Base-by-base conservation (phyloP, 2,329 filamentous ascomycete species). In the Ceratocystis smalleyi region DNA sequence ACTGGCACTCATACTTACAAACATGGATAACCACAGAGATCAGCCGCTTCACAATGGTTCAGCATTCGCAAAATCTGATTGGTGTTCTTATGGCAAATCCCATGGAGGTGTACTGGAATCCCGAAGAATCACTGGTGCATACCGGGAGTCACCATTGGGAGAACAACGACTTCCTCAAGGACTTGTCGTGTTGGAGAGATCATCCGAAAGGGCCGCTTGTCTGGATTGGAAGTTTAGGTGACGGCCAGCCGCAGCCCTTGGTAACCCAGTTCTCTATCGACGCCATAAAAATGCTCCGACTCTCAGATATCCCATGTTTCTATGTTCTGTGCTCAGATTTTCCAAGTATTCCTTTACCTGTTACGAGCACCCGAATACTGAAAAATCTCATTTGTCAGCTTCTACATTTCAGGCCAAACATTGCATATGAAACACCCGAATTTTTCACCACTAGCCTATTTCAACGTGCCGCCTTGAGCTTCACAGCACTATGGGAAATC, bases 41-140 rank as follows among this genome's bases (percentile, higher is more conserved):
- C 65, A 60, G 64, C 54, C 65, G 65, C n/a, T 67, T 67, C 61
- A 59, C 57, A 5, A 65, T 63, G 64, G 43, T 59, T 1, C 64
- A 59, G 40, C 43, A 47, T 59, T 12, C 60, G 49, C 59, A 66
- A 57, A 22, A n/a, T n/a, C 59, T 64, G n/a, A 40, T 54, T 30
- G 19, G 59, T 15, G 54, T 59, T 12, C 43, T 61, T 35, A 54
- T 64, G 63, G 45, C 62, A 19, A 62, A 61, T 43, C 49, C 59
- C 45, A 49, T 70, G 71, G 71, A 65, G 69, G 69, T 65, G 70
- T 69, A 59, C 70, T 70, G 57, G 72, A 70, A 66, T 69, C 69
- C 69, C 2, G 61, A 63, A 3, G 66, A 63, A 30, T 65, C 51
- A 22, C 30, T 65, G 5, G 24, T 32, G n/a, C 64, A n/a, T 5